These are phyloP conservation scores for Kockiozyma suomiensis DNA, from an alignment of 805 yeast genomes.

Conservation along the genomic window DNA sequence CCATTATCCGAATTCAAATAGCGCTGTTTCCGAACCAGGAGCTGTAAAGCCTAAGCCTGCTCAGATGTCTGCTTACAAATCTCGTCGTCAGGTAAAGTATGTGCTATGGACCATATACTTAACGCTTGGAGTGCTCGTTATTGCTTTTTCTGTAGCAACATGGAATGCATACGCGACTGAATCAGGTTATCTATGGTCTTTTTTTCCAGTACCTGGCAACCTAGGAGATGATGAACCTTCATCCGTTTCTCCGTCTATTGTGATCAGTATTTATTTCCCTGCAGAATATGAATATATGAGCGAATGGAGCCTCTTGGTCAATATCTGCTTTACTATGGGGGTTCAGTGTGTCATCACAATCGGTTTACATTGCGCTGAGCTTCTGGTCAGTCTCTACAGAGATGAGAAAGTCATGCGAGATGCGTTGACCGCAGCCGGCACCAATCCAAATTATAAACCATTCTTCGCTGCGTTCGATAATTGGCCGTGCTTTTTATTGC, in stretches of 20 bases:
- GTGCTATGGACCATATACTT: not conserved
- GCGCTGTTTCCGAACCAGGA: not conserved
- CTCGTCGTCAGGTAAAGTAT: not conserved
- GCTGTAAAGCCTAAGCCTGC: not conserved
- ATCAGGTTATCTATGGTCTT: not conserved
- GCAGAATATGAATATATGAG: not conserved
- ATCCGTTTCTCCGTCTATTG: not conserved
- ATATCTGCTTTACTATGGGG: not conserved
- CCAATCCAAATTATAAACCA: not conserved
- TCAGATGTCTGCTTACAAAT: not conserved
- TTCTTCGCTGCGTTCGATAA: not conserved
- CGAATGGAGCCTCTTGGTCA: not conserved
- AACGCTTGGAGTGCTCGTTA: not conserved
- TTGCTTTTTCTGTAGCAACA: not conserved
- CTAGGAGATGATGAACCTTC: not conserved
- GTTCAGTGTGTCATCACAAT: not conserved
- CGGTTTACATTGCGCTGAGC: constrained; percentile 3
- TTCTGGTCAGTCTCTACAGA: not conserved
- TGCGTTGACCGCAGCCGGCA: not conserved
- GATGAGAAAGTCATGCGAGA: constrained; percentile 1
- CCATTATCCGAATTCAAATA: not conserved
- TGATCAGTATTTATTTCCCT: not conserved
- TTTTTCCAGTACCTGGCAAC: no score
- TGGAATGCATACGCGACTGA: not conserved
- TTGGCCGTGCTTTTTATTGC: not conserved